These are phyloP conservation scores for Pseudogymnoascus sp. DNA, from an alignment of 2,329 filamentous ascomycete genomes.

Conservation along the genomic window DNA sequence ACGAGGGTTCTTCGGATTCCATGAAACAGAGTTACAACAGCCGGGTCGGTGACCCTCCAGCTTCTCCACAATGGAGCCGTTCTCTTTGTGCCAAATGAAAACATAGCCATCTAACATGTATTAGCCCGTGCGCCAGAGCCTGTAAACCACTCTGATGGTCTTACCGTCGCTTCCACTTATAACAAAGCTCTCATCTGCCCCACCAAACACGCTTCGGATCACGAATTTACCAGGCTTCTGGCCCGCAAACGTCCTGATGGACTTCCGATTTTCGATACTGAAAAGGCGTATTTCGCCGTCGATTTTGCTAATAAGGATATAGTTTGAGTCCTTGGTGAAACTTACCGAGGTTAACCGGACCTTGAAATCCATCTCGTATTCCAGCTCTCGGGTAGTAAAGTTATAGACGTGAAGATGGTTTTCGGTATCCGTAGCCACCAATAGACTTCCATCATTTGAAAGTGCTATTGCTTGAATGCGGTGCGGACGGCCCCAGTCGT, in stretches of 20 bases:
- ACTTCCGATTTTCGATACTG: conserved; percentile 62
- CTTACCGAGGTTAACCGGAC: conserved; percentile 68
- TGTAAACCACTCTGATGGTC: conserved; percentile 16
- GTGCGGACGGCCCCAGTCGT: conserved; percentile 61
- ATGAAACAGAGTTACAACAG: conserved; percentile 77
- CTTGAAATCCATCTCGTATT: conserved; percentile 64
- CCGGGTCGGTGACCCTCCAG: conserved; percentile 67
- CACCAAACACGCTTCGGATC: conserved; percentile 78
- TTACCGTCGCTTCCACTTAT: conserved; percentile 84
- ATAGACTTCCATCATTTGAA: conserved; percentile 67
- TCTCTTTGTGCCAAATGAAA: conserved; percentile 86
- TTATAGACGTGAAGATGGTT: conserved; percentile 75
- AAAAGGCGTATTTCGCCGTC: conserved; percentile 72
- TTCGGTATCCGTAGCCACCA: conserved; percentile 69
- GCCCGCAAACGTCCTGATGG: conserved; percentile 67
- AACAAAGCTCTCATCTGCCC: conserved; percentile 85
- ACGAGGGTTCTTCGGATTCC: conserved; percentile 75
- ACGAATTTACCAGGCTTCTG: conserved; percentile 68
- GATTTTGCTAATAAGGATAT: conserved; percentile 74
- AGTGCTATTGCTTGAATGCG: conserved; percentile 80
- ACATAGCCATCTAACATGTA: conserved; percentile 50
- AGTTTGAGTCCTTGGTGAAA: conserved; percentile 72
- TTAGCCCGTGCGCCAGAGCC: conserved; percentile 10
- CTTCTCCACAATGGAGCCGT: conserved; percentile 65
- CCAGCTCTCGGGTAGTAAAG: conserved; percentile 61